phyloP scores from a whole-genome alignment of 2,329 filamentous ascomycete species.

The Penicillium sp. region DNA sequence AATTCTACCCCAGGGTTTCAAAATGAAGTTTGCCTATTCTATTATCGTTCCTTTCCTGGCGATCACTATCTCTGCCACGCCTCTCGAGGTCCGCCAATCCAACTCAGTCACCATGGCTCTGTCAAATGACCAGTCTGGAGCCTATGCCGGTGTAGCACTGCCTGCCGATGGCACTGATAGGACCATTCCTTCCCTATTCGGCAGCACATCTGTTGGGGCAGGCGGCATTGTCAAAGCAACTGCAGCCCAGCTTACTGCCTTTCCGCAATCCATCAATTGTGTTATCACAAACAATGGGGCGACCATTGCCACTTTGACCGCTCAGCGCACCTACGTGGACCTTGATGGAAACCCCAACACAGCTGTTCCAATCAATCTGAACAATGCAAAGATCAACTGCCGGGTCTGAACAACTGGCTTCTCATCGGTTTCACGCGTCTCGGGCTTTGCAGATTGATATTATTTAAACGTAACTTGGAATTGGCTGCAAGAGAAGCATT shows the following conservation, averaged over 20 bases:
- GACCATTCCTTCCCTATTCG: slow-evolving; percentile 6
- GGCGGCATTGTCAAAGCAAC: slow-evolving; percentile 12
- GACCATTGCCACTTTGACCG: slow-evolving; percentile 5
- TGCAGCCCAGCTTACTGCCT: slow-evolving; percentile 12
- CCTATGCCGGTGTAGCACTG: slow-evolving; percentile 7
- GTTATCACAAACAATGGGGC: slow-evolving; percentile 11
- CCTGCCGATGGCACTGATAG: slow-evolving; percentile 7
- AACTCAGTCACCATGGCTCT: slow-evolving; percentile 9
- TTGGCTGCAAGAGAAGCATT: too few species aligned
- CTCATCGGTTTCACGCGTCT: too few species aligned
- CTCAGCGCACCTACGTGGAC: slow-evolving; percentile 9
- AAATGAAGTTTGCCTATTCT: slow-evolving; percentile 6
- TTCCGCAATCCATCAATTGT: slow-evolving; percentile 10
- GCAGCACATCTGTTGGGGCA: slow-evolving; percentile 10
- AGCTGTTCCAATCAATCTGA: slow-evolving; percentile 9
- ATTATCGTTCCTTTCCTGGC: slow-evolving; percentile 33
- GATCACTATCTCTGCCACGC: slow-evolving; percentile 1
- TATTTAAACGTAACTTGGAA: too few species aligned
- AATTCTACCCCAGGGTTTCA: background rate
- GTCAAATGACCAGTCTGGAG: slow-evolving; percentile 15
- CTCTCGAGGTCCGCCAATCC: slow-evolving; percentile 4
- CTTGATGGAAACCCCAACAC: slow-evolving; percentile 11
- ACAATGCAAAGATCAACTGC: slow-evolving; percentile 8
- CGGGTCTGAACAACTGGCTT: background rate
- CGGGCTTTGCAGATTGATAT: too few species aligned